A percentile compares a stretch with the other conserved stretches of the same genome.
Conservation (phyloP, 805 yeast species). For the Sungouiella blattae region DNA sequence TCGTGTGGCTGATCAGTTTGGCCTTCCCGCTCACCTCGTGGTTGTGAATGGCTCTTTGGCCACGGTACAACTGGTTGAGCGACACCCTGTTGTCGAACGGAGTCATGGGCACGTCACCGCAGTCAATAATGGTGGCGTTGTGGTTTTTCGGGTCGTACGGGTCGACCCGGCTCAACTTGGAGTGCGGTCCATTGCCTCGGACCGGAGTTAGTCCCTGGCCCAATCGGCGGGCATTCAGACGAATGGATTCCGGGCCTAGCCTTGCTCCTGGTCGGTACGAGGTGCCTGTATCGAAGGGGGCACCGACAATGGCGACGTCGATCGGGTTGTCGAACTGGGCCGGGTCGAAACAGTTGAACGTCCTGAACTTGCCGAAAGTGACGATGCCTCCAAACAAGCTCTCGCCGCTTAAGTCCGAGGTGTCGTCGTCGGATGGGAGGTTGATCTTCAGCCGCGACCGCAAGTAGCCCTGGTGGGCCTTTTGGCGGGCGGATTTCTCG, state of each 20-base stretch:
- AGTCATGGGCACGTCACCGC: constrained; percentile 66
- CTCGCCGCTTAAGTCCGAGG: constrained; percentile 21
- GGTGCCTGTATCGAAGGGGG: constrained; percentile 58
- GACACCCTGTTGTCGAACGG: constrained; percentile 68
- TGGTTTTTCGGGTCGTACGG: constrained; percentile 47
- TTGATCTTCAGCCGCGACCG: constrained; percentile 18
- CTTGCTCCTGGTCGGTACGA: constrained; percentile 57
- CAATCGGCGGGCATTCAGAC: constrained; percentile 46
- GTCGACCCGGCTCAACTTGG: constrained; percentile 40
- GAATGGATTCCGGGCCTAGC: constrained; percentile 54
- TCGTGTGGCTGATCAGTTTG: constrained; percentile 26
- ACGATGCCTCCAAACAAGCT: constrained; percentile 47
- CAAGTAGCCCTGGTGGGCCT: constrained; percentile 14
- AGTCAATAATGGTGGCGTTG: constrained; percentile 45
- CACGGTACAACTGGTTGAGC: constrained; percentile 58
- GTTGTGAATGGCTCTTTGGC: constrained; percentile 45
- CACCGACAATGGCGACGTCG: constrained; percentile 57
- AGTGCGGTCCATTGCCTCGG: constrained; percentile 19
- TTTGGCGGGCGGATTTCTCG: constrained; percentile 2
- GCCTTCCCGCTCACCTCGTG: constrained; percentile 18
- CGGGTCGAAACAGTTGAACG: constrained; percentile 47
- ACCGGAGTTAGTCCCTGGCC: constrained; percentile 39
- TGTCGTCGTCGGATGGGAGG: constrained; percentile 34
- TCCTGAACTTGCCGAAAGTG: constrained; percentile 50
- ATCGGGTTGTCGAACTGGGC: constrained; percentile 12